Percentiles rank a stretch among this genome's conserved stretches.
Conservation (phyloP, 192 early-diverging fungal genomes). For the Rhizophagus clarus region DNA sequence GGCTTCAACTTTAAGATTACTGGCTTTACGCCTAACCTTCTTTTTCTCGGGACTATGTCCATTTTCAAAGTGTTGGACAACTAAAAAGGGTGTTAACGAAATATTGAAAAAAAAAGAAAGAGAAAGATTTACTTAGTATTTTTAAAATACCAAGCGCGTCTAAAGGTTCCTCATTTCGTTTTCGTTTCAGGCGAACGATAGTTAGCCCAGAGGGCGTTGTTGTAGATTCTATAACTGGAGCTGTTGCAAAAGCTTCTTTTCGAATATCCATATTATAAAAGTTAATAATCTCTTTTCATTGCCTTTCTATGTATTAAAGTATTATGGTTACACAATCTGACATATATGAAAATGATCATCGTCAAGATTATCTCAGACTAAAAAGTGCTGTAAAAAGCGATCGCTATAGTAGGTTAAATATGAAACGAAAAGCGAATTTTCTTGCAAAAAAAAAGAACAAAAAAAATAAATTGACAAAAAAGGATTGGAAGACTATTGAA, state of each 20-base stretch:
- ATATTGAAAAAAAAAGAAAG: background rate
- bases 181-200: slow-evolving; percentile 78
- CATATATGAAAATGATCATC: too few relatives aligned
- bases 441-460: background rate
- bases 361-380: too few relatives aligned
- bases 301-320: too few relatives aligned
- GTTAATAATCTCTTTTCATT: too few relatives aligned
- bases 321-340: too few relatives aligned
- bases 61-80: slow-evolving; percentile 51
- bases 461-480: background rate
- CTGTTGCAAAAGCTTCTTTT: too few relatives aligned
- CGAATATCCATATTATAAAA: too few relatives aligned
- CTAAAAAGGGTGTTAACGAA: slow-evolving; percentile 30
- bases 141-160: slow-evolving; percentile 61
- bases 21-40: background rate
- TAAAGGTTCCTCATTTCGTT: slow-evolving; percentile 70
- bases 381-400: too few relatives aligned
- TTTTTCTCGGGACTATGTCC: slow-evolving; percentile 12
- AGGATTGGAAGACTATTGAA: background rate
- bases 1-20: background rate
- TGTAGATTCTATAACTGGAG: background rate
- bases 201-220: slow-evolving; percentile 34
- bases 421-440: background rate
- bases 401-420: background rate
- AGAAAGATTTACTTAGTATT: background rate